These are phyloP conservation scores for Phaeolepiota aurea DNA, from an alignment of 768 basidiomycete genomes.

Conservation along the genomic window DNA sequence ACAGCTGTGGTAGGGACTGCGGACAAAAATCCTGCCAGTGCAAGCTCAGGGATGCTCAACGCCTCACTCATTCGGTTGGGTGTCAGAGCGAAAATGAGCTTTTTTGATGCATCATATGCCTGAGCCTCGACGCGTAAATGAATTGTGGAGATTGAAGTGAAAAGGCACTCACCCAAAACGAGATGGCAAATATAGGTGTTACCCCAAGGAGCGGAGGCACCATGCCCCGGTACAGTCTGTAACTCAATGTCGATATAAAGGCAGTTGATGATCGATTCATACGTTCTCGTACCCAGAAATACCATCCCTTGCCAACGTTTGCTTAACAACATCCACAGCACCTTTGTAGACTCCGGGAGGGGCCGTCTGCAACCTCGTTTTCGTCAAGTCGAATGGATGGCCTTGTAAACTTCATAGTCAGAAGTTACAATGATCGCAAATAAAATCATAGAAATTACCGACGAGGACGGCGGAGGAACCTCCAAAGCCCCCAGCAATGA, in stretches of 20 bases:
- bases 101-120: conserved; percentile 93
- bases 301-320: conserved; percentile 88
- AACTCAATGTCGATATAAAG: conserved; percentile 4
- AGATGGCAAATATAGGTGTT: conserved; percentile 96
- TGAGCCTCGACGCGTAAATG: too few relatives aligned
- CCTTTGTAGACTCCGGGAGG: conserved; percentile 82
- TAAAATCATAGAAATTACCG: conserved; percentile 42
- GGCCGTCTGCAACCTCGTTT: conserved; percentile 94
- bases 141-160: conserved; percentile 6
- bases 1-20: conserved; percentile 88
- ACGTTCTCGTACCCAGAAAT: conserved; percentile 56
- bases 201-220: conserved; percentile 91
- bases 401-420: conserved; percentile 35
- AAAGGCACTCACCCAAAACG: conserved; percentile 76
- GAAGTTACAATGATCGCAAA: not conserved
- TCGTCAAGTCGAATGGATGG: conserved; percentile 96
- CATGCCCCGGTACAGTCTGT: conserved; percentile 84
- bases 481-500: conserved; percentile 91
- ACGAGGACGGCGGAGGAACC: conserved; percentile 84
- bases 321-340: conserved; percentile 88
- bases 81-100: conserved; percentile 69
- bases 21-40: conserved; percentile 88
- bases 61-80: conserved; percentile 60
- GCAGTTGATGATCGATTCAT: not conserved
- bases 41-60: conserved; percentile 74